Percentiles rank a stretch among this genome's conserved stretches.
Conservation (phyloP, 768 basidiomycete genomes). For the Lactifluus hygrophoroides region DNA sequence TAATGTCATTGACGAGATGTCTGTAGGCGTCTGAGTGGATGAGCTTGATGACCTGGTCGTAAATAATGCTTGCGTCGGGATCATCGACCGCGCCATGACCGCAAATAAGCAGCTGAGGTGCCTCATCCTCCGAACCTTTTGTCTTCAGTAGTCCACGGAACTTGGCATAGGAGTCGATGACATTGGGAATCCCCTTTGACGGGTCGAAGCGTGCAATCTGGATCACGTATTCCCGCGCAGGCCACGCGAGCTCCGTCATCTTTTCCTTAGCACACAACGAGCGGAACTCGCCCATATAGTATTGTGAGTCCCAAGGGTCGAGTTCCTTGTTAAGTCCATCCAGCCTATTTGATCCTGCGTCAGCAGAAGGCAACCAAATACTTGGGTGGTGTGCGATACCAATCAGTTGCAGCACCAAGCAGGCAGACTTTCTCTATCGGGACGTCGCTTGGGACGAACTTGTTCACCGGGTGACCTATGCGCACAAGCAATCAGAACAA, state of each 20-base stretch:
- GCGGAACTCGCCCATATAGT: slow-evolving; percentile 85
- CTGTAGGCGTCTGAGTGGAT: slow-evolving; percentile 31
- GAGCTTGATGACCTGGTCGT: slow-evolving; percentile 64
- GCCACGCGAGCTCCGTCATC: slow-evolving; percentile 75
- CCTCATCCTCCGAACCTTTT: slow-evolving; percentile 37
- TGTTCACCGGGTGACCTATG: slow-evolving; percentile 78
- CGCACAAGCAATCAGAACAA: background rate
- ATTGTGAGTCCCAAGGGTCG: slow-evolving; percentile 71
- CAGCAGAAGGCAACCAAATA: background rate
- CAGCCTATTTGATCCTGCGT: slow-evolving; percentile 40
- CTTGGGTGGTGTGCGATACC: slow-evolving; percentile 38
- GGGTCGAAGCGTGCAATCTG: slow-evolving; percentile 97
- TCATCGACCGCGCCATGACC: slow-evolving; percentile 94
- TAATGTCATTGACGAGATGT: slow-evolving; percentile 34
- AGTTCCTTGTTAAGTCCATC: slow-evolving; percentile 94
- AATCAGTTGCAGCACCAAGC: slow-evolving; percentile 79
- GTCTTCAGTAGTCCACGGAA: slow-evolving; percentile 59
- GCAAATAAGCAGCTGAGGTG: slow-evolving; percentile 72
- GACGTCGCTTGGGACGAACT: slow-evolving; percentile 86
- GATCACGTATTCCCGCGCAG: slow-evolving; percentile 73
- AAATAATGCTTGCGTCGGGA: slow-evolving; percentile 89
- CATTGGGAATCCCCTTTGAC: slow-evolving; percentile 71
- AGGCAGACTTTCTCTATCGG: slow-evolving; percentile 60
- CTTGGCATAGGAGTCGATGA: slow-evolving; percentile 80
- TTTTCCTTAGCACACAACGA: slow-evolving; percentile 67